Percentiles rank a stretch among this genome's conserved stretches.
These are phyloP conservation scores for Priceomyces fermenticarens DNA, from an alignment of 805 yeast species.

Conservation along the genomic window DNA sequence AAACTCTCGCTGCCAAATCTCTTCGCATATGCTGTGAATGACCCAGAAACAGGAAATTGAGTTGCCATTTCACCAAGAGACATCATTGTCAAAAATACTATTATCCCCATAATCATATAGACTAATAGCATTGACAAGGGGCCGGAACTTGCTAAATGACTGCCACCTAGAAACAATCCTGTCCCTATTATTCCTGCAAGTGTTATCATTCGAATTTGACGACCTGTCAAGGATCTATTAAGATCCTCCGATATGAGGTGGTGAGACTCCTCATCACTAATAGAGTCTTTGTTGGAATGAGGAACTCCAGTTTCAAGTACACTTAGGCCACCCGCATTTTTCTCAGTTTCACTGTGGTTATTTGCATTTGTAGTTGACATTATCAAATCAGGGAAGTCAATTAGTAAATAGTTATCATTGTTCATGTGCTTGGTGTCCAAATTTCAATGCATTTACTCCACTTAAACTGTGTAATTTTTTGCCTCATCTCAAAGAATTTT, in stretches of 20 bases:
- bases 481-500: too few relatives aligned
- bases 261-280: background rate
- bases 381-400: too few relatives aligned
- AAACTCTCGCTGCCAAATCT: slow-evolving; percentile 49
- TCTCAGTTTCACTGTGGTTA: too few relatives aligned
- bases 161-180: slow-evolving; percentile 32
- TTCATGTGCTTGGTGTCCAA: too few relatives aligned
- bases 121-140: slow-evolving; percentile 32
- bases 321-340: too few relatives aligned
- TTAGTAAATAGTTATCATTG: too few relatives aligned
- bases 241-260: slow-evolving; percentile 13
- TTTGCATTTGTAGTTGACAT: too few relatives aligned
- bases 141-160: slow-evolving; percentile 29
- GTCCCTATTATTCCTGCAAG: slow-evolving; percentile 37
- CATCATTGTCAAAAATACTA: slow-evolving; percentile 53
- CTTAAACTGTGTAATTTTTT: too few relatives aligned
- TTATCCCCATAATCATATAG: slow-evolving; percentile 34
- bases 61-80: slow-evolving; percentile 58
- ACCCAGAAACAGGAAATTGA: slow-evolving; percentile 53
- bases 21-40: slow-evolving; percentile 48
- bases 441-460: too few relatives aligned
- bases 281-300: too few relatives aligned
- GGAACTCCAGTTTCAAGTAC: too few relatives aligned
- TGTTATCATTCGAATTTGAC: slow-evolving; percentile 34
- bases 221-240: slow-evolving; percentile 18